Base-by-base conservation (phyloP, 2,329 filamentous ascomycete species). In the Cordyceps militaris region DNA sequence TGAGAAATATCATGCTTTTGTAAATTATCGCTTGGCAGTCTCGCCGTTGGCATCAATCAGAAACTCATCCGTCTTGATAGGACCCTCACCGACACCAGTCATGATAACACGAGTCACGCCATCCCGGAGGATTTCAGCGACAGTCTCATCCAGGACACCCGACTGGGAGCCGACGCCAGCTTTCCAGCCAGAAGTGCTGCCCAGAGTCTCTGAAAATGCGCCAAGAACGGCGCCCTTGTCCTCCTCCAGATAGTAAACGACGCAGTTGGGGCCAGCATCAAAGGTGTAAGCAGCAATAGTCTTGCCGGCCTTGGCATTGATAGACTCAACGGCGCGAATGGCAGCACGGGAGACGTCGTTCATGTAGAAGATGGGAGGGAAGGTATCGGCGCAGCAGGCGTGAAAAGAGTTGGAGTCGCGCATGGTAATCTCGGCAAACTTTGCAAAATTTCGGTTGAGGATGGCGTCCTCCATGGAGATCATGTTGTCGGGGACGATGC, bases 311-410 rank as follows among this genome's bases (percentile, higher is more conserved):
- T 81, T 80, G 56, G 80, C 79, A 69, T 99, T 99, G 75, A 97
- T 89, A 64, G 86, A 82, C 76, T 99, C 91, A 30, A 97, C 92
- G 16, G 91, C 85, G 54, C 90, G 82, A 60, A 99, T 90, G 6
- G 93, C 91, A 1, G 93, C 91, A 38, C 88, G 80, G 21, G 88
- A 93, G 16, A 93, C 86, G 70, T 99, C 94, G 74, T 97, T 99
- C 80, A 99, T 86, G 79, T 99, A 99, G 75, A 96, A 97, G 70
- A 99, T 99, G 19, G 95, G 94, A 46, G 95, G 94, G 75, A 91
- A 91, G 1, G 94, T 97, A 71, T 99, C 94, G 65, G 95, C 79
- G 71, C 94, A 97, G 58, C 87, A 91, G 38, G 94, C 90, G 73
- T 99, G 94, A 84, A 99, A 99, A 60, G 86, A 90, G 77, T 99